These are phyloP conservation scores for Lactarius hatsudake DNA, from an alignment of 768 basidiomycete species.

Conservation along the genomic window DNA sequence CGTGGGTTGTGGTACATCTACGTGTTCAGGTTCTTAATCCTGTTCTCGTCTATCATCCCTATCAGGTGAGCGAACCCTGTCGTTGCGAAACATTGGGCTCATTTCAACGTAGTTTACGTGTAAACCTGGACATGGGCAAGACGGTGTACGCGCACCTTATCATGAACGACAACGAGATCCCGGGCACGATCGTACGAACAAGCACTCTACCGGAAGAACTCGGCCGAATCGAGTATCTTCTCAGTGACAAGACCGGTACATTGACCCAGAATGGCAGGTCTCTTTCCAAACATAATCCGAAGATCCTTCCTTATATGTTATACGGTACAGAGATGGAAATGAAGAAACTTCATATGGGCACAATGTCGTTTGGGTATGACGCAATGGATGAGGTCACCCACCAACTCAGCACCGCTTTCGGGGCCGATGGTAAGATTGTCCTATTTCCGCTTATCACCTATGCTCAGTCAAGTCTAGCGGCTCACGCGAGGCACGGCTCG, in stretches of 20 bases:
- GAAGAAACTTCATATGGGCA: conserved; percentile 98
- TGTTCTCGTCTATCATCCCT: conserved; percentile 98
- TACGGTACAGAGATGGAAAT: conserved; percentile 87
- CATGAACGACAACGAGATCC: conserved; percentile 90
- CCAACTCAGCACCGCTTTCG: conserved; percentile 85
- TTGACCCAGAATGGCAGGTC: conserved; percentile 89
- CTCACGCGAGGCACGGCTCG: conserved; percentile 51
- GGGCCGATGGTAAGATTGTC: conserved; percentile 52
- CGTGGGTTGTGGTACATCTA: conserved; percentile 95
- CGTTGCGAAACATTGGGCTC: background rate
- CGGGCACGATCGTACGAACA: conserved; percentile 94
- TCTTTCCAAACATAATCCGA: background rate
- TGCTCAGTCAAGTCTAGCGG: conserved; percentile 25
- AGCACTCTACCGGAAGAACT: conserved; percentile 96
- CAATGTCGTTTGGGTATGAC: conserved; percentile 93
- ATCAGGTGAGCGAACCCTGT: conserved; percentile 67
- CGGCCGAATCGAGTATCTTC: conserved; percentile 89
- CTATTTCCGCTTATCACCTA: background rate
- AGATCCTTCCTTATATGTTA: background rate
- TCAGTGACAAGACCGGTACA: conserved; percentile 98
- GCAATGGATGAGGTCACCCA: conserved; percentile 99
- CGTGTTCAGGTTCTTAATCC: conserved; percentile 92
- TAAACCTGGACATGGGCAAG: conserved; percentile 99
- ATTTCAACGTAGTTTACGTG: conserved; percentile 67
- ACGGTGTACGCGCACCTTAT: conserved; percentile 96